Evolutionary conservation across 2,329 filamentous ascomycete genomes (phyloP).

Genomic region (Coniochaeta sp.): DNA sequence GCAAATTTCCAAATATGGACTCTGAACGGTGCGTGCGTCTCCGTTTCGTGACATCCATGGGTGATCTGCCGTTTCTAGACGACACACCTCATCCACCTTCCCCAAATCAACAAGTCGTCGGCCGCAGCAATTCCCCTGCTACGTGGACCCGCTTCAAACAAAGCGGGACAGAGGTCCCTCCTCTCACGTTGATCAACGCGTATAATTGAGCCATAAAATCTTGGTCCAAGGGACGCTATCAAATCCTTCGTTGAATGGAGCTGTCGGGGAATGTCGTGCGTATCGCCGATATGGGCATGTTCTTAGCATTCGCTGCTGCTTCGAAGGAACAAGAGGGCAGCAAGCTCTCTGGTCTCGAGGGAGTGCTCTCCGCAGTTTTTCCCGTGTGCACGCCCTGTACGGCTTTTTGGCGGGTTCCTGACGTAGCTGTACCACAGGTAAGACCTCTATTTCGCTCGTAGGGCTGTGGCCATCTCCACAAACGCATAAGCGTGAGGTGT

Average conservation of each 20-base stretch:
- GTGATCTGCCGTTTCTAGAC: not conserved
- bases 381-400: not conserved
- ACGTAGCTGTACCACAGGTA: not conserved
- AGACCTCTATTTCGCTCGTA: slow-evolving; percentile 1
- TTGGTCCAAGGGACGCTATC: not conserved
- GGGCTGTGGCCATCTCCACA: not conserved
- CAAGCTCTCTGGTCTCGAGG: too few species aligned
- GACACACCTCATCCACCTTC: not conserved
- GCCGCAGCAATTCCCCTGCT: not conserved
- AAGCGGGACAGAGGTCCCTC: not conserved
- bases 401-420: not conserved
- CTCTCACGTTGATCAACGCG: not conserved
- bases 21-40: not conserved
- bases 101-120: too few species aligned
- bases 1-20: slow-evolving; percentile 2
- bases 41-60: not conserved
- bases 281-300: not conserved
- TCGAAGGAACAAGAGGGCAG: not conserved
- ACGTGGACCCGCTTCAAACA: not conserved
- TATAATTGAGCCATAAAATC: not conserved
- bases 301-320: not conserved
- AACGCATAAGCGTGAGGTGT: not conserved
- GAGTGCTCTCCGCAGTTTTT: not conserved
- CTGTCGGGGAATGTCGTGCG: not conserved
- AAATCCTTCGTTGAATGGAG: not conserved